phyloP scores from a whole-genome alignment of 1,139 yeast genomes.

The Diutina ranongensis region DNA sequence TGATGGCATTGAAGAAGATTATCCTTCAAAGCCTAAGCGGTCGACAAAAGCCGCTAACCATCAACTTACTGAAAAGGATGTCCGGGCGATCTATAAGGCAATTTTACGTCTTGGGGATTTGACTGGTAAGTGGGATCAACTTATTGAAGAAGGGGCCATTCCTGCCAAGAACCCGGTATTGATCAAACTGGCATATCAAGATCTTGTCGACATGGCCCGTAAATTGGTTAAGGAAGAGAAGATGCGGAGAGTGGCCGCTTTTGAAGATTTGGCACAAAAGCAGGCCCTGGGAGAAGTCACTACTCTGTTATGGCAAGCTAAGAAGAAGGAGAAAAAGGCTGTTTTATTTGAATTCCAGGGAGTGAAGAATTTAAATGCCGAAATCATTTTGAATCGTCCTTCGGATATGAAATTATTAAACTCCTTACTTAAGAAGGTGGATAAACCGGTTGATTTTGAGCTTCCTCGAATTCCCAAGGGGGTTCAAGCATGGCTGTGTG shows the following conservation, averaged over 20 bases:
- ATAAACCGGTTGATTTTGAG: slow-evolving; percentile 44
- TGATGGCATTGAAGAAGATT: slow-evolving; percentile 11
- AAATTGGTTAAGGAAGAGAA: slow-evolving; percentile 59
- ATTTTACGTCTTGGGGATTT: slow-evolving; percentile 77
- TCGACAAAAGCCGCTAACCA: slow-evolving; percentile 18
- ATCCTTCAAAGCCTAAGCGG: slow-evolving; percentile 7
- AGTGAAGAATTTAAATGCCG: slow-evolving; percentile 87
- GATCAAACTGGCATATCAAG: slow-evolving; percentile 65
- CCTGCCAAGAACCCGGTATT: slow-evolving; percentile 80
- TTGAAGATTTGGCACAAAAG: slow-evolving; percentile 49
- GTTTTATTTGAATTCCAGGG: slow-evolving; percentile 82
- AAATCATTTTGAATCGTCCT: slow-evolving; percentile 71
- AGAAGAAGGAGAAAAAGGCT: slow-evolving; percentile 74
- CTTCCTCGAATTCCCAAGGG: slow-evolving; percentile 59
- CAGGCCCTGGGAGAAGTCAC: slow-evolving; percentile 32
- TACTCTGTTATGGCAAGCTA: slow-evolving; percentile 41
- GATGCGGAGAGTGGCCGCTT: slow-evolving; percentile 40
- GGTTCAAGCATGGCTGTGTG: slow-evolving; percentile 85
- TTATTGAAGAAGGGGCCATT: slow-evolving; percentile 83
- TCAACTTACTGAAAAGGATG: slow-evolving; percentile 72
- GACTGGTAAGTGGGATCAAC: slow-evolving; percentile 70
- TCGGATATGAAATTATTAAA: slow-evolving; percentile 57
- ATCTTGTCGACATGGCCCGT: slow-evolving; percentile 51
- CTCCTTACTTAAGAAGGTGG: slow-evolving; percentile 17
- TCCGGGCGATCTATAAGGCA: slow-evolving; percentile 77